Evolutionary conservation across 2,329 filamentous ascomycete genomes (phyloP).

Genomic region (Epichloe typhina): DNA sequence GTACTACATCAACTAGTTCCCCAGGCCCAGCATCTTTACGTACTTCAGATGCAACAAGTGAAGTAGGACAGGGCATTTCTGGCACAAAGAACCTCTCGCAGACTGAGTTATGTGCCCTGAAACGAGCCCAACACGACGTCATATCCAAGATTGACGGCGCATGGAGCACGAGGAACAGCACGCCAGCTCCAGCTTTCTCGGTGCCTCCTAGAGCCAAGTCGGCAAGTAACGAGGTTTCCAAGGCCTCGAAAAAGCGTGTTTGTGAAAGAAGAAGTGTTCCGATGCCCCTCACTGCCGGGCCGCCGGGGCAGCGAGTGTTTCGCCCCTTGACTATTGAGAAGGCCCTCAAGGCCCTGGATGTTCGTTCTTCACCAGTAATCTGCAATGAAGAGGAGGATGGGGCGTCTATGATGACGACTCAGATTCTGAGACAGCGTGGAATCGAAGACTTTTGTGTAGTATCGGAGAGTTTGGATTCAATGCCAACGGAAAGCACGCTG

Average conservation of each 20-base stretch:
- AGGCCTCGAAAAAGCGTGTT: constrained; percentile 13
- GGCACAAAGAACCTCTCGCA: not conserved
- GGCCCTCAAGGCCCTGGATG: constrained; percentile 18
- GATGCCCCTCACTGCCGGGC: constrained; percentile 39
- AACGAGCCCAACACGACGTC: not conserved
- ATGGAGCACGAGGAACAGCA: not conserved
- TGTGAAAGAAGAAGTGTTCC: constrained; percentile 26
- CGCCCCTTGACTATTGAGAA: constrained; percentile 30
- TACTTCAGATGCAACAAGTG: not conserved
- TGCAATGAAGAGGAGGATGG: constrained; percentile 13
- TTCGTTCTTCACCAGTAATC: constrained; percentile 2
- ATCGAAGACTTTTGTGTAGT: constrained; percentile 8
- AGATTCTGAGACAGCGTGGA: constrained; percentile 12
- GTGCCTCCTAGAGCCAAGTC: not conserved
- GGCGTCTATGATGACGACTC: constrained; percentile 11
- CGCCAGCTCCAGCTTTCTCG: not conserved
- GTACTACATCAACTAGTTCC: not conserved
- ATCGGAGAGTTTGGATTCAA: not conserved
- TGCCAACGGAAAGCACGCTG: not conserved
- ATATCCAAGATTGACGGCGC: constrained; percentile 1
- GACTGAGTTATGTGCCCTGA: not conserved
- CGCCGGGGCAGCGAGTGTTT: constrained; percentile 39
- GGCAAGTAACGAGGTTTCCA: not conserved
- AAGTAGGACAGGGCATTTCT: not conserved
- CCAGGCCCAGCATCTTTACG: not conserved